These are phyloP conservation scores for Eucalyptus pumila DNA, from an alignment of 345 rosid genomes.

Conservation along the genomic window DNA sequence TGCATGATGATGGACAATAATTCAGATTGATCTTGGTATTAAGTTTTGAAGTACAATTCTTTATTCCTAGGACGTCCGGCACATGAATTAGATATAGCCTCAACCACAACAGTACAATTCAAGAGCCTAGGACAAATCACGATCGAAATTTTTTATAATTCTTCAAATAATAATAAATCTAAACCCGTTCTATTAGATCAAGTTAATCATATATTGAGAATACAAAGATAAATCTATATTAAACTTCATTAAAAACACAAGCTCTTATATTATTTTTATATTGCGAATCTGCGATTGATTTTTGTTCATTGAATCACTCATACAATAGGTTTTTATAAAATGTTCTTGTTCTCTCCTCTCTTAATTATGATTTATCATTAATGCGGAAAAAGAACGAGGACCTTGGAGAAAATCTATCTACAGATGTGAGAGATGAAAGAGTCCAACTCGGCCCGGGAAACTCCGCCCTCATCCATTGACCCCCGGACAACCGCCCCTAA, in stretches of 20 bases:
- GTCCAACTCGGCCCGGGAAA: conserved; percentile 27
- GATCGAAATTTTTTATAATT: too few relatives aligned
- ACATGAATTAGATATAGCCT: too few relatives aligned
- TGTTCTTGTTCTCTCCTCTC: background rate
- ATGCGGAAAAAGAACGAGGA: background rate
- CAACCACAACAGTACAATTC: too few relatives aligned
- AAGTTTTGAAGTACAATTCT: too few relatives aligned
- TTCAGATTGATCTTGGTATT: too few relatives aligned
- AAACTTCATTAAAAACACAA: background rate
- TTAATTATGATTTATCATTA: background rate
- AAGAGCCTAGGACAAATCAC: too few relatives aligned
- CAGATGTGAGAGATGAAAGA: conserved; percentile 36
- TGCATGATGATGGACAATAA: too few relatives aligned
- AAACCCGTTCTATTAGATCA: background rate
- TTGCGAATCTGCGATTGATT: background rate
- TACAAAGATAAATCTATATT: background rate
- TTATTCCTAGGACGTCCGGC: too few relatives aligned
- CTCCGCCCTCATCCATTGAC: conserved; percentile 24
- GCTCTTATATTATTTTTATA: background rate
- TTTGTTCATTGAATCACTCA: background rate
- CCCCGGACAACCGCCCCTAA: conserved; percentile 3
- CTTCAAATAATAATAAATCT: too few relatives aligned
- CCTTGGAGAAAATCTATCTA: conserved; percentile 2
- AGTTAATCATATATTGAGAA: background rate
- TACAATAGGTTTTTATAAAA: background rate